Evolutionary conservation across 176 grass and related monocot genomes (phyloP), one percentile per base, ranked within the genome.

Genomic region (Alloteropsis semialata): DNA sequence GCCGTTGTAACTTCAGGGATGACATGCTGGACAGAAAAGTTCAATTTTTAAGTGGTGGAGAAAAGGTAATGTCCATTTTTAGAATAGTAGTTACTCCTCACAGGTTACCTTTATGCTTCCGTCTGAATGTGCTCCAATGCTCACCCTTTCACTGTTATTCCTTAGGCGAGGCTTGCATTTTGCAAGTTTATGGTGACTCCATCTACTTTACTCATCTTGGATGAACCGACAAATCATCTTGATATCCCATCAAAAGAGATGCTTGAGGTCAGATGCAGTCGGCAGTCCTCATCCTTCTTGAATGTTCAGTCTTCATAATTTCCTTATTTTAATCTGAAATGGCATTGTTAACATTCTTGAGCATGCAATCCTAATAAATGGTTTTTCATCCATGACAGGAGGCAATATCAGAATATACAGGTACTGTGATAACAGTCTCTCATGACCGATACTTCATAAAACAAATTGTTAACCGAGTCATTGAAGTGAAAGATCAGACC

Each of bases 161-260:
- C 21, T 79, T 69, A 99, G 96, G 96, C 96, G 21, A 90, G 96
- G 61, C 96, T 99, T 69, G 87, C 96, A 17, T 99, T 99, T 76
- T 99, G 96, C 87, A 99, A 99, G 89, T 99, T 99, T 65, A 92
- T 99, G 96, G 96, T 99, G 80, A 99, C 92, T 73, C 96, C 96
- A 67, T 99, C 96, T 86, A 99, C 87, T 88, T 76, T 99, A 57
- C 79, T 99, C 77, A 92, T 99, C 62, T 87, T 99, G 83, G 96
- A 99, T 81, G 96, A 99, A 88, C 96, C 96, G 33, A 99, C 96
- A 83, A 99, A 99, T 74, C 96, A 99, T 84, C 92, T 99, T 62
- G 96, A 99, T 83, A 99, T 99, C 46, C 96, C 96, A 85, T 93
- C 96, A 25, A 99, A 99, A 92, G 96, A 99, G 79, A 99, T 99